Base-by-base conservation (phyloP, 495 filamentous ascomycete genomes). In the Aspergillus egyptiacus region DNA sequence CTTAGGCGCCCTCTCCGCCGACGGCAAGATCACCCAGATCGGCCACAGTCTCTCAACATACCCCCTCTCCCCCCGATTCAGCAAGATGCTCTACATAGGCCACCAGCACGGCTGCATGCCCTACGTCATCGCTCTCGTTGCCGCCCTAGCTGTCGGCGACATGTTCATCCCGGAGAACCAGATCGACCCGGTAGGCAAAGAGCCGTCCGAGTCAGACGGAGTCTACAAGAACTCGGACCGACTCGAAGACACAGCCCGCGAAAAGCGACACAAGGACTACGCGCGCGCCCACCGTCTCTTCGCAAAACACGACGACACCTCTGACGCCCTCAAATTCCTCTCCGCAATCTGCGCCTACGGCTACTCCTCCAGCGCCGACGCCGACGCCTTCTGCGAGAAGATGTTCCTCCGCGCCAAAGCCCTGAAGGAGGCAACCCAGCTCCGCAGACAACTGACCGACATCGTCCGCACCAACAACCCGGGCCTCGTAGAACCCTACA, bases 301-400 rank as follows among this genome's bases (percentile, higher is more conserved):
- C 60, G 83, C 87, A 60, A 82, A 76, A n/a, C 81, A 89, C 39
- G 90, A 94, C 63, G 76, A 84, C 55, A 82, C 79, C 33, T 86
- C 82, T 25, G 94, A 99, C 59, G 89, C 83, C n/a, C 76, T 97
- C 41, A 97, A 96, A 65, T 77, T 89, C 17, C 80, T 96, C 31
- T 89, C 87, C 15, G 86, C 89, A 2, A 82, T 96, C 27, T 84
- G 82, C 52, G 81, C 81, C 15, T 91, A 89, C 57, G 87, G 89
- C 51, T 87, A 90, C 54, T 86, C 85, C 27, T 72, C 83, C 38
- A 75, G 85, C 41, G 65, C 70, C 38, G 76, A 85, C 41, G 65
- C 70, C 13, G 81, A 85, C 23, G 69, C 67, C 9, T 95, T 94
- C 78, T 91, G 88, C 60, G 75, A 80, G 11, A 65, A 78, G 46